Evolutionary conservation across 306 rosid genomes (phyloP).

Genomic region (Echinosophora koreensis): DNA sequence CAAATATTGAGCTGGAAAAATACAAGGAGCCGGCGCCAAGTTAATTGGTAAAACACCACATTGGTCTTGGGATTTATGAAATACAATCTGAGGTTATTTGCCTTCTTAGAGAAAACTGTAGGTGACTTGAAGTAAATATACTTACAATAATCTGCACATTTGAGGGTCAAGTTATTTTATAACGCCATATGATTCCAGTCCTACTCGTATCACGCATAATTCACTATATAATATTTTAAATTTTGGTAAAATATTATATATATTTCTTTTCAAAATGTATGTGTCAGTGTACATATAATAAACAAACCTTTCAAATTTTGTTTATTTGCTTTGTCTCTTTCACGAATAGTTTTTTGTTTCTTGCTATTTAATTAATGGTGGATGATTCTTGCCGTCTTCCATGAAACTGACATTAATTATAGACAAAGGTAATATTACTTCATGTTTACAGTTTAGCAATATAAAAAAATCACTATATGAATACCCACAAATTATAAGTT

Average conservation of each 20-base stretch:
- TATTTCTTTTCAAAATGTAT: neutral
- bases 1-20: no score
- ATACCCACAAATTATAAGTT: neutral
- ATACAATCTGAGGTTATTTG: no score
- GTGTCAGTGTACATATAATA: neutral
- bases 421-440: neutral
- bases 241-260: neutral
- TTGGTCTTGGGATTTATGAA: no score
- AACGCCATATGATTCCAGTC: neutral
- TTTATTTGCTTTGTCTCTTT: neutral
- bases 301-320: neutral
- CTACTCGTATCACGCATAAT: no score
- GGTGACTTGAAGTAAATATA: no score
- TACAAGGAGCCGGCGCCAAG: no score
- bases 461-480: constrained; percentile 10
- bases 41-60: no score
- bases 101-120: no score
- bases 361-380: neutral
- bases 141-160: no score
- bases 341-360: neutral
- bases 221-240: neutral
- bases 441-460: neutral
- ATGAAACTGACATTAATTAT: neutral
- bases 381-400: neutral
- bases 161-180: no score